Base-by-base conservation (phyloP, 2,329 filamentous ascomycete genomes). In the Teratosphaeria nubilosa region DNA sequence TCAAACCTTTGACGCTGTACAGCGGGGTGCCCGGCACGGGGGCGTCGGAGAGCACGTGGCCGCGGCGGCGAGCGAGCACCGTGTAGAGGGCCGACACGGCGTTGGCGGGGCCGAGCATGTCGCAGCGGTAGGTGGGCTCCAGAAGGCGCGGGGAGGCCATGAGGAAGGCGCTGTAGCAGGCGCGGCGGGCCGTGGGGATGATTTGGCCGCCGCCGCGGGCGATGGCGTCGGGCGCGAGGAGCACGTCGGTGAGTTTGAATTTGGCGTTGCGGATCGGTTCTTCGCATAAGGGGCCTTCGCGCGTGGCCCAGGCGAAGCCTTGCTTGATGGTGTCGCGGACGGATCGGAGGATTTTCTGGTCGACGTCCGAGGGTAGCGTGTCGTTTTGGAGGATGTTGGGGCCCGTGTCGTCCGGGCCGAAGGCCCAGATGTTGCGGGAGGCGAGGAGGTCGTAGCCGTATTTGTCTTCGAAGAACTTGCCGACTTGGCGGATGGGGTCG, bases 191-290 rank as follows among this genome's bases (percentile, higher is more conserved):
- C 0, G 94, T 97, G 52, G 94, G 94, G 71, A 99, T 99, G 70
- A 99, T 95, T 74, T 99, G 94, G 51, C 94, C 94, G 65, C 92
- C 92, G 58, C 94, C 94, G 55, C 94, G 85, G 79, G 91, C 95
- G 70, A 99, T 97, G 55, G 92, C 88, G 75, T 97, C 91, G 55
- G 85, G 81, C 11, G 91, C 92, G 22, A 99, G 81, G 50, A 87
- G 80, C 56, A 96, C 84, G 70, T 97, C 92, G 61, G 91, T 97
- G 69, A 99, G 85, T 71, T 91, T 90, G 82, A 99, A 99, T 71
- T 96, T 96, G 66, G 90, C 90, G 75, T 99, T 99, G 66, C 94
- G 91, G 70, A 99, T 97, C 34, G 94, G 94, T 78, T 99, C 94
- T 86, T 99, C 94, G 73, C 94, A 97, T 27, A 99, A 80, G 20